phyloP scores from a whole-genome alignment of 169 alveolate species.

The Eimeria maxima region DNA sequence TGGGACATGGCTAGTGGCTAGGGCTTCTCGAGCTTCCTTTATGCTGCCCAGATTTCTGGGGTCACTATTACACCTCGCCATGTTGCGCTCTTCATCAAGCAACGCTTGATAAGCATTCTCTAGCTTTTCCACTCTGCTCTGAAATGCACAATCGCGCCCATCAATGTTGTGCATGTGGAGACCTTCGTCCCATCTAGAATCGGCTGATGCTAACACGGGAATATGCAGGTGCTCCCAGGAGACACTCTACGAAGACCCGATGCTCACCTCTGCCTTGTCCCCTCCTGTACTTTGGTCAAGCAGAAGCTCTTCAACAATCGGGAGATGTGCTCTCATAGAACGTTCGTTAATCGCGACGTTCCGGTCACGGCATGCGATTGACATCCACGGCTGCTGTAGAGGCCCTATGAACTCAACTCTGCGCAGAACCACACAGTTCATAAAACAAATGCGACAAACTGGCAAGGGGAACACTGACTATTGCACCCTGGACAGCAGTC shows the following conservation, averaged over 20 bases:
- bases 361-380: slow-evolving; percentile 82
- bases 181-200: background rate
- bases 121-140: slow-evolving; percentile 81
- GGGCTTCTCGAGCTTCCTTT: slow-evolving; percentile 42
- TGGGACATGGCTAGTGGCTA: slow-evolving; percentile 87
- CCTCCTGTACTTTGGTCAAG: slow-evolving; percentile 40
- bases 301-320: slow-evolving; percentile 34
- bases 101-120: slow-evolving; percentile 24
- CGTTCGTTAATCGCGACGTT: slow-evolving; percentile 79
- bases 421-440: background rate
- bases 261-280: slow-evolving; percentile 4
- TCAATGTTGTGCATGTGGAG: background rate
- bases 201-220: background rate
- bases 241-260: background rate
- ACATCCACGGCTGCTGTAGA: slow-evolving; percentile 94
- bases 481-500: background rate
- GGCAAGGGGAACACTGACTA: background rate
- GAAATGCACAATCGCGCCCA: background rate
- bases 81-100: slow-evolving; percentile 17
- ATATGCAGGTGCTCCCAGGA: background rate
- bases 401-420: slow-evolving; percentile 98
- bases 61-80: background rate
- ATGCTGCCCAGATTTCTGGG: background rate
- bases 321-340: slow-evolving; percentile 41
- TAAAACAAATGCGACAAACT: background rate